Evolutionary conservation across 2,329 filamentous ascomycete genomes (phyloP).

Genomic region (Trichoderma sp.): DNA sequence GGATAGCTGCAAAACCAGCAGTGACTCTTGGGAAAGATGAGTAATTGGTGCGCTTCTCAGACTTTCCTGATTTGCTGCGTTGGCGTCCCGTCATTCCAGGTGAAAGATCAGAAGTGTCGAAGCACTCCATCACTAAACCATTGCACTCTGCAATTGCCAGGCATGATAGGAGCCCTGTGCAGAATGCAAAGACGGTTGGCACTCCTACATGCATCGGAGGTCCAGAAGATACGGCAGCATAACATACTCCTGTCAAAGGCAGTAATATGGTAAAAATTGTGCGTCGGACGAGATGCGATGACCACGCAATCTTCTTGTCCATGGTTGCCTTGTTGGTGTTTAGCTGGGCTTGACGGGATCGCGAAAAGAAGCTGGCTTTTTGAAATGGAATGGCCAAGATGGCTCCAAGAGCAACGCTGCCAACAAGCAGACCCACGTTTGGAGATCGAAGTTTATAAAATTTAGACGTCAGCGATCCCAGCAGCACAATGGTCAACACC

Average conservation of each 20-base stretch:
- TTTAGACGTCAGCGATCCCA: constrained; percentile 72
- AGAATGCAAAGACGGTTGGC: constrained; percentile 67
- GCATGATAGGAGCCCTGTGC: constrained; percentile 71
- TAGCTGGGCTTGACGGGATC: constrained; percentile 61
- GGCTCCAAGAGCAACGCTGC: constrained; percentile 69
- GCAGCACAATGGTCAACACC: constrained; percentile 71
- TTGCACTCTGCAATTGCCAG: constrained; percentile 77
- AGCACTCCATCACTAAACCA: constrained; percentile 78
- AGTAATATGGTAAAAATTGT: constrained; percentile 68
- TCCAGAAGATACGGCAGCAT: constrained; percentile 68
- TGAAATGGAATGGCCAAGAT: constrained; percentile 73
- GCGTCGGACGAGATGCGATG: constrained; percentile 71
- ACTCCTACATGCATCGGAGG: constrained; percentile 62
- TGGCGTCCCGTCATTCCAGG: constrained; percentile 67
- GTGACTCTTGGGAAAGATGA: constrained; percentile 75
- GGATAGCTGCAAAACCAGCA: constrained; percentile 71
- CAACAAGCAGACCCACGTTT: constrained; percentile 68
- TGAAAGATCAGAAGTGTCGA: constrained; percentile 78
- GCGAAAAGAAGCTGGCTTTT: constrained; percentile 70
- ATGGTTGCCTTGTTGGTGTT: constrained; percentile 70
- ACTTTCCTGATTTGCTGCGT: constrained; percentile 46
- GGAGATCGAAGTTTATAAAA: constrained; percentile 67
- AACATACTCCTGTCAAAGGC: constrained; percentile 68
- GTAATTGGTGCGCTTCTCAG: constrained; percentile 65
- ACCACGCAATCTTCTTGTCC: constrained; percentile 66